These are phyloP conservation scores for Colletotrichum falcatum DNA, from an alignment of 2,329 filamentous ascomycete species.

Conservation along the genomic window DNA sequence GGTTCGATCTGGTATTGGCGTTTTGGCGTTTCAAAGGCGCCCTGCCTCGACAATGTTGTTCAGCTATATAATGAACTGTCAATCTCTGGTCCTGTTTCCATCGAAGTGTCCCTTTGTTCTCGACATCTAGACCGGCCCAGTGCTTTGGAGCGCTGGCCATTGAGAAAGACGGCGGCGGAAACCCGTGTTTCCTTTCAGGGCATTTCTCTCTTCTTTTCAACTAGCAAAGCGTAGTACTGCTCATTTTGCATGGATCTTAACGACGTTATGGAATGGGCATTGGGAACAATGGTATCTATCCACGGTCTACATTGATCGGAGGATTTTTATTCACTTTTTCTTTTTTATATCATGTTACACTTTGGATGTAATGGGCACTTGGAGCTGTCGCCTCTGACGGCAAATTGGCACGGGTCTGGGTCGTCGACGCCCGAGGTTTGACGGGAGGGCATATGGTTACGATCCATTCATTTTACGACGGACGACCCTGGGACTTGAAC, in stretches of 20 bases:
- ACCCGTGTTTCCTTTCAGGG: not conserved
- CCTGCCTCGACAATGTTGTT: not conserved
- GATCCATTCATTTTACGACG: not conserved
- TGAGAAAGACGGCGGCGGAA: not conserved
- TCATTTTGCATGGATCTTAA: conserved; percentile 29
- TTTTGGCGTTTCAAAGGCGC: conserved; percentile 13
- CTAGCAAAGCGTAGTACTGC: conserved; percentile 30
- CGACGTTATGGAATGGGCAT: conserved; percentile 34
- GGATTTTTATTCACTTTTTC: not conserved
- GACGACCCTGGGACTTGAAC: not conserved
- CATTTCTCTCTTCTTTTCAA: conserved; percentile 13
- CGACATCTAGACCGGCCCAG: not conserved
- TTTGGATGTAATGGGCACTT: not conserved
- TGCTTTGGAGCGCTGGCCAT: conserved; percentile 4
- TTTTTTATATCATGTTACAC: not conserved
- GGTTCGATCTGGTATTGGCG: not conserved
- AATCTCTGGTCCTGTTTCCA: not conserved
- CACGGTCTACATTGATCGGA: not conserved
- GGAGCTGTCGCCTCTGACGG: not conserved
- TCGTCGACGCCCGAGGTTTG: not conserved
- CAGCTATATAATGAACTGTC: not conserved
- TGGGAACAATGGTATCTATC: conserved; percentile 29
- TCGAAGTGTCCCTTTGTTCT: not conserved
- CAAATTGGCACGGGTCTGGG: not conserved
- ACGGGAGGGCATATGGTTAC: not conserved